Evolutionary conservation across 768 basidiomycete genomes (phyloP), one percentile per base, ranked within the genome.

Genomic region (Sarcomyxa edulis): DNA sequence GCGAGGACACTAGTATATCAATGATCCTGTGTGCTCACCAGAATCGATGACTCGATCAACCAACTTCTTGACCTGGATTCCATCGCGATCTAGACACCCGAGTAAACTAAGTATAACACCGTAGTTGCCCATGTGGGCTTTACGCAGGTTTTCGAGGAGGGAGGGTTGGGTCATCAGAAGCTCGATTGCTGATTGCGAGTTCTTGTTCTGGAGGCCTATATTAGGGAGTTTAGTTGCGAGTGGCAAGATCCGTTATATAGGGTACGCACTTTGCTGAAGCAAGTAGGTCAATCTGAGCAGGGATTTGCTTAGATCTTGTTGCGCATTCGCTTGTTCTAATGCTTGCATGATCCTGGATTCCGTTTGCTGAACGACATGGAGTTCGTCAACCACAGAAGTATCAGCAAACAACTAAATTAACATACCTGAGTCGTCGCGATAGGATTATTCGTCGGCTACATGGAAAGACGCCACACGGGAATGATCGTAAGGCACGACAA

Each of bases 121-220:
- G 54, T 96, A 99, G 48, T 86, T 92, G 30, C 96, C 96, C 69
- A 84, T 77, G 47, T 95, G 78, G 1, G 94, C 94, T 51, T 85
- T 94, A 32, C 91, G 81, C 10, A 96, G 67, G 51, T 81, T 87
- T 39, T 97, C 92, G 24, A 97, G 65, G 1, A 98, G 64, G 1
- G 76, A 59, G 0, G 93, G 84, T 26, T 91, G 82, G 1, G 76
- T 68, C 59, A 94, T 79, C 3, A 99, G 73, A 12, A 96, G 71
- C 44, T 86, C 80, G 21, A 97, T 85, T 0, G 89, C 91, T 6
- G 84, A 84, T 46, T 87, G 78, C 0, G 86, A 80, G 37, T 76
- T 76, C 48, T 69, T 69, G 18, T 69, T 66, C 26, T 78, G 74
- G 14, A 91, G 65, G 49, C 76, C 89, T 91, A 45, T 20, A 40